Evolutionary conservation across 176 grass and related monocot genomes (phyloP).

Genomic region (Ampelocalamus luodianensis): DNA sequence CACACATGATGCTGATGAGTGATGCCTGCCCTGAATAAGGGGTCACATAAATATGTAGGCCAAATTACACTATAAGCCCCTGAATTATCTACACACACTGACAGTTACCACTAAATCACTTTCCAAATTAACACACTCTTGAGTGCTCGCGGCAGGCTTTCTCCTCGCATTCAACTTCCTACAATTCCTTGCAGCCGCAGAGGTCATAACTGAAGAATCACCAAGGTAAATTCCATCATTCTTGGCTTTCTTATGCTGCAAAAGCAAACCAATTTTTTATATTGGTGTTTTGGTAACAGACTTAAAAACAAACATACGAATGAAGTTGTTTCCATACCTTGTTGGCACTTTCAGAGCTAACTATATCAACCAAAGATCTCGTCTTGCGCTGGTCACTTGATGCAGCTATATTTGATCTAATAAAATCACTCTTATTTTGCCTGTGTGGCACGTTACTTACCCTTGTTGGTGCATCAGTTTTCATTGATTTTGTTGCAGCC

Average conservation of each 20-base stretch:
- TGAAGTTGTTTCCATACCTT: neutral
- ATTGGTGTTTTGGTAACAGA: neutral
- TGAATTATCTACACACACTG: neutral
- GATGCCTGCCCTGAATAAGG: neutral
- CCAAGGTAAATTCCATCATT: neutral
- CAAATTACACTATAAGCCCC: neutral
- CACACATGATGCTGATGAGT: neutral
- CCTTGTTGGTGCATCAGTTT: too few species aligned
- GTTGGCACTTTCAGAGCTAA: too few species aligned
- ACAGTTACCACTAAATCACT: neutral
- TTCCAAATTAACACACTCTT: neutral
- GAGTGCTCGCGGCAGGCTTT: neutral
- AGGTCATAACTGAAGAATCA: neutral
- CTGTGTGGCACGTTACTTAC: too few species aligned
- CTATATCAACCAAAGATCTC: too few species aligned
- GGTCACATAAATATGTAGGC: neutral
- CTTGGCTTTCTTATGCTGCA: neutral
- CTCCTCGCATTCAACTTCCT: neutral
- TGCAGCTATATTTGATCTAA: too few species aligned
- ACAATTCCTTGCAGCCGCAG: neutral
- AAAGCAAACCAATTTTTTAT: neutral
- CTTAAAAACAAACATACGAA: neutral
- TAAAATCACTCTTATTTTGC: too few species aligned
- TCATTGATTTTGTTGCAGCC: too few species aligned
- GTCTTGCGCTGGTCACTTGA: too few species aligned